Conservation (phyloP, 1,139 yeast species). For the Suhomyces chickasaworum region DNA sequence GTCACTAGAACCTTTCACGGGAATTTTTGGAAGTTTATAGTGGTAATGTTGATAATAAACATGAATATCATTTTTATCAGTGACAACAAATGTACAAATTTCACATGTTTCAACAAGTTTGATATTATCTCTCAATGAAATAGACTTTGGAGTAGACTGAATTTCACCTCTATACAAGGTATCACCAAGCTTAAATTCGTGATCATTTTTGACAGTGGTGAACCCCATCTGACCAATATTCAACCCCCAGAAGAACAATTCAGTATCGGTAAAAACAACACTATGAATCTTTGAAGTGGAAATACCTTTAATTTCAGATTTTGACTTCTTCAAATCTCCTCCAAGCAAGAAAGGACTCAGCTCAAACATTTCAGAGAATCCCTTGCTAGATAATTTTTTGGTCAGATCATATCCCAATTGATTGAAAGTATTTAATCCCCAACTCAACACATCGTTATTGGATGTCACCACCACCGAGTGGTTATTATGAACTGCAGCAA, state of each 20-base stretch:
- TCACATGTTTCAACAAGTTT: slow-evolving; percentile 69
- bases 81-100: slow-evolving; percentile 66
- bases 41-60: slow-evolving; percentile 62
- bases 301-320: slow-evolving; percentile 47
- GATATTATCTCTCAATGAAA: slow-evolving; percentile 52
- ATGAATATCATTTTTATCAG: slow-evolving; percentile 61
- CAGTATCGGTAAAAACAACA: slow-evolving; percentile 55
- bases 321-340: slow-evolving; percentile 47
- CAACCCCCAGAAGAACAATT: slow-evolving; percentile 74
- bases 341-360: slow-evolving; percentile 52
- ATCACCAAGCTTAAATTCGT: slow-evolving; percentile 33
- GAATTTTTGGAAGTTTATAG: slow-evolving; percentile 47
- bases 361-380: slow-evolving; percentile 39
- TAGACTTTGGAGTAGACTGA: slow-evolving; percentile 45
- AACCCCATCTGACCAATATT: slow-evolving; percentile 88
- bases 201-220: slow-evolving; percentile 18
- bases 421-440: slow-evolving; percentile 73
- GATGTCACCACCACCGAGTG: slow-evolving; percentile 61
- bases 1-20: slow-evolving; percentile 34
- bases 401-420: slow-evolving; percentile 65
- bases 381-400: slow-evolving; percentile 12
- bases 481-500: slow-evolving; percentile 59
- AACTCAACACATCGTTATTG: slow-evolving; percentile 59
- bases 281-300: slow-evolving; percentile 76
- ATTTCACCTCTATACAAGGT: slow-evolving; percentile 36